Conservation (phyloP, 2,329 filamentous ascomycete genomes). For the Aspergillus caelatus region DNA sequence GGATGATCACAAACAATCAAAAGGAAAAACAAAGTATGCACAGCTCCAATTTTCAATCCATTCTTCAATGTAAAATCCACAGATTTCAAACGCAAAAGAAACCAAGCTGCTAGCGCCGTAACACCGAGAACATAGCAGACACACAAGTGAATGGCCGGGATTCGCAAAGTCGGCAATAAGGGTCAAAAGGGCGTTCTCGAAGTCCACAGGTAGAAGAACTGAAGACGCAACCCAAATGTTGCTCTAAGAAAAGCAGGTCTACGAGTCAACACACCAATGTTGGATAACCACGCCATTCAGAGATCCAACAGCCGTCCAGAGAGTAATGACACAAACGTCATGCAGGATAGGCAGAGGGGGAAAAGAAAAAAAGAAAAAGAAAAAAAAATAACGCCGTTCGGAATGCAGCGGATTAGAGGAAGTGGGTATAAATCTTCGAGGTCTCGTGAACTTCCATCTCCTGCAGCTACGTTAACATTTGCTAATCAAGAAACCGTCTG, state of each 20-base stretch:
- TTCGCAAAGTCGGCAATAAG: constrained; percentile 1
- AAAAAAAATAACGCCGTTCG: constrained; percentile 30
- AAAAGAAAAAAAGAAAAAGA: constrained; percentile 12
- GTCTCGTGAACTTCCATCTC: constrained; percentile 99
- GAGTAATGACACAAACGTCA: constrained; percentile 17
- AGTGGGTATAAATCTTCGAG: constrained; percentile 99
- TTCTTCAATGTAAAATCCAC: constrained; percentile 15
- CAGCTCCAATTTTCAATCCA: constrained; percentile 18
- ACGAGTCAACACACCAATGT: constrained; percentile 24
- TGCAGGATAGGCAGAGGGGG: neutral
- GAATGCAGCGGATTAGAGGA: constrained; percentile 71
- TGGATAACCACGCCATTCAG: constrained; percentile 23
- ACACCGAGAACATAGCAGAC: constrained; percentile 21
- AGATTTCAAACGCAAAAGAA: constrained; percentile 18
- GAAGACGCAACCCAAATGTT: constrained; percentile 23
- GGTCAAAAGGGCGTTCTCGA: neutral
- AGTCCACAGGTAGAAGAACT: neutral
- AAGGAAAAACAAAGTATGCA: constrained; percentile 3
- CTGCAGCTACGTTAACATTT: constrained; percentile 56
- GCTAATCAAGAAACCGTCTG: too few relatives aligned
- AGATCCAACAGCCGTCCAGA: constrained; percentile 26
- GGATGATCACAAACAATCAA: constrained; percentile 13
- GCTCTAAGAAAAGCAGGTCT: constrained; percentile 29
- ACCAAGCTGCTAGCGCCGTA: constrained; percentile 21
- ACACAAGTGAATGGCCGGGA: constrained; percentile 12